Evolutionary conservation across 2,329 filamentous ascomycete species (phyloP).

Genomic region (Xylaria sp.): DNA sequence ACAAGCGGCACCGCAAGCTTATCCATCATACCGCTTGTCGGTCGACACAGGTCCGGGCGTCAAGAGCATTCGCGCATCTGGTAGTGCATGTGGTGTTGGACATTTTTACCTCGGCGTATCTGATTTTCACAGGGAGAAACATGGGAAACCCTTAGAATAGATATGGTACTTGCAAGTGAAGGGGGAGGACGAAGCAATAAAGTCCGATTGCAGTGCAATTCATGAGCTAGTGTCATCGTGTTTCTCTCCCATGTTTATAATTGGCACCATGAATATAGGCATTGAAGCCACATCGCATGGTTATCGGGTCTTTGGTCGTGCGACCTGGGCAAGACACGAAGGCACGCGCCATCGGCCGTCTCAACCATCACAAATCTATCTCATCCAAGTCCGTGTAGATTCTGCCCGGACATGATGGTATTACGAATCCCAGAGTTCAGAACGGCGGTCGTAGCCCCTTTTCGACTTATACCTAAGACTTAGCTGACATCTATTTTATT

Average conservation of each 20-base stretch:
- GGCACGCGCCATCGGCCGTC: not conserved
- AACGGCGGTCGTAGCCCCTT: no score
- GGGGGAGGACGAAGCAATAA: not conserved
- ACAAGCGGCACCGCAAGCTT: not conserved
- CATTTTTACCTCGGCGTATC: not conserved
- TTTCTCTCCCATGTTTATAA: not conserved
- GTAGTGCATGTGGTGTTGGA: no score
- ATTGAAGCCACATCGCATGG: not conserved
- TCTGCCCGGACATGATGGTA: no score
- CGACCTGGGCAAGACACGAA: not conserved
- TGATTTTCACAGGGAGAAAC: not conserved
- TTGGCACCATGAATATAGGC: not conserved
- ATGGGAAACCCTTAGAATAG: not conserved
- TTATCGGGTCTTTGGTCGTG: not conserved
- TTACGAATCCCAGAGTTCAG: no score
- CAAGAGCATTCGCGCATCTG: not conserved
- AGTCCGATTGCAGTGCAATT: not conserved
- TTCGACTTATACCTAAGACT: no score
- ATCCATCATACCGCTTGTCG: not conserved
- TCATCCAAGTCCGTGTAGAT: not conserved
- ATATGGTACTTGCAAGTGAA: not conserved
- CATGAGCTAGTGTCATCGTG: not conserved
- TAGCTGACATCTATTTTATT: no score
- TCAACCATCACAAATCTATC: not conserved
- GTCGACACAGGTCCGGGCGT: not conserved